phyloP scores from a whole-genome alignment of 2,329 filamentous ascomycete species.

The Macrophomina tecta region DNA sequence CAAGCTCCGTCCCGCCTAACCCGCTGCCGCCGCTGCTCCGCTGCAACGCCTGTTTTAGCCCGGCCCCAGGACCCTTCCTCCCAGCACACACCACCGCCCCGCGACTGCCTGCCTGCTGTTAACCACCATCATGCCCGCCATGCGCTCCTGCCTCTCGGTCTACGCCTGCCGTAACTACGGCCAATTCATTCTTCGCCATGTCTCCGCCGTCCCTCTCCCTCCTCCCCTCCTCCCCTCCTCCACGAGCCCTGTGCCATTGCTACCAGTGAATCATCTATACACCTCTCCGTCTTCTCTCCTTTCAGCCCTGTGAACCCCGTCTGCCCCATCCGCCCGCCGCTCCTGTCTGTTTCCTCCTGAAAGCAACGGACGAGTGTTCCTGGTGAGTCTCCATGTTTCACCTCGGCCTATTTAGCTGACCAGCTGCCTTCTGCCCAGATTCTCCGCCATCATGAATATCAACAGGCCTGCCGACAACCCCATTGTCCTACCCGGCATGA shows the following conservation, averaged over 20 bases:
- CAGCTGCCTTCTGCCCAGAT: neutral
- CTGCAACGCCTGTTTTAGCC: neutral
- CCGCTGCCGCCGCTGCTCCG: neutral
- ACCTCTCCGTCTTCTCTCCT: neutral
- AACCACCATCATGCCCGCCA: neutral
- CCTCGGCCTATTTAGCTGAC: slow-evolving; percentile 2
- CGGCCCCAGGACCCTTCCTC: neutral
- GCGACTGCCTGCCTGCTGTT: neutral
- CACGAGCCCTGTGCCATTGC: neutral
- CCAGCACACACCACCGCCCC: neutral
- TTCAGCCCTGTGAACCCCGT: slow-evolving; percentile 21
- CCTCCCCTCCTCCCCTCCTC: neutral
- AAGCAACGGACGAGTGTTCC: neutral
- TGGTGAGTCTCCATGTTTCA: neutral
- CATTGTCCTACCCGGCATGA: slow-evolving; percentile 49
- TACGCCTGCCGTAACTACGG: neutral
- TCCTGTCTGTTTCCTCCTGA: neutral
- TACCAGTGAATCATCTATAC: slow-evolving; percentile 23
- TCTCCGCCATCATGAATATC: slow-evolving; percentile 46
- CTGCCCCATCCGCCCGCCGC: neutral
- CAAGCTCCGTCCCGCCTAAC: neutral
- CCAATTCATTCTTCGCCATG: slow-evolving; percentile 14
- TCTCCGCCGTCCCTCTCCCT: neutral
- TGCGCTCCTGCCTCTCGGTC: neutral
- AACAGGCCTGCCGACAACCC: slow-evolving; percentile 42